Base-by-base conservation (phyloP, 2,329 filamentous ascomycete genomes). In the Akanthomyces dipterigenus region DNA sequence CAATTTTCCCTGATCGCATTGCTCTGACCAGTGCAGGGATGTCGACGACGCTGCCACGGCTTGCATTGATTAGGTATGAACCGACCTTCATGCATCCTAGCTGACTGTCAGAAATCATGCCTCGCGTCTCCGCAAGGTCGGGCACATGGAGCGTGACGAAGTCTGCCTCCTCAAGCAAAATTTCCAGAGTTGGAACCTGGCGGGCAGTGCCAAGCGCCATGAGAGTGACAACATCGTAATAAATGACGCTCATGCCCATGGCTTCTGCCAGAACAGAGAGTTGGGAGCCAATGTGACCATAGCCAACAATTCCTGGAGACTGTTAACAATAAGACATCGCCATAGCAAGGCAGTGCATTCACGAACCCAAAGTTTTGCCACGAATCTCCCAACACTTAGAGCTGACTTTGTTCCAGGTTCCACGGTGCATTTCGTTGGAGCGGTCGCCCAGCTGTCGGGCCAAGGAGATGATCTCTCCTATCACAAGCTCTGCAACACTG, bases 331-430 rank as follows among this genome's bases (percentile, higher is more conserved):
- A n/a, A 11, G 8, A 4, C 6, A 34, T 34, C 6, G 12, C 14
- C 26, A 16, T 11, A 34, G 42, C 8, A 6, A 12, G 5, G n/a
- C 5, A 18, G 22, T 22, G 20, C 8, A 20, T 8, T 7, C 26
- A 71, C 78, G 63, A 76, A 86, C 89, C 95, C 58, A 99, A 82
- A 48, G 93, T 98, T 82, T 99, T 99, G 73, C 95, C 95, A 69
- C 95, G 88, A 69, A 98, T 92, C 75, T 99, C 95, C 95, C 95
- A 98, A 83, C 95, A 99, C 72, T 90, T 93, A 70, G 85, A 83
- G 79, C 92, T 96, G 70, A 98, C 93, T 80, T 99, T 99, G 77
- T 98, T 98, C 95, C 95, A 99, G 48, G 86, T 91, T 62, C 95
- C 95, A 62, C 85, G 85, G 80, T 99, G 95, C 84, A 99, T 86